phyloP scores from a whole-genome alignment of 139 green algal species.

The Monoraphidium neglectum region DNA sequence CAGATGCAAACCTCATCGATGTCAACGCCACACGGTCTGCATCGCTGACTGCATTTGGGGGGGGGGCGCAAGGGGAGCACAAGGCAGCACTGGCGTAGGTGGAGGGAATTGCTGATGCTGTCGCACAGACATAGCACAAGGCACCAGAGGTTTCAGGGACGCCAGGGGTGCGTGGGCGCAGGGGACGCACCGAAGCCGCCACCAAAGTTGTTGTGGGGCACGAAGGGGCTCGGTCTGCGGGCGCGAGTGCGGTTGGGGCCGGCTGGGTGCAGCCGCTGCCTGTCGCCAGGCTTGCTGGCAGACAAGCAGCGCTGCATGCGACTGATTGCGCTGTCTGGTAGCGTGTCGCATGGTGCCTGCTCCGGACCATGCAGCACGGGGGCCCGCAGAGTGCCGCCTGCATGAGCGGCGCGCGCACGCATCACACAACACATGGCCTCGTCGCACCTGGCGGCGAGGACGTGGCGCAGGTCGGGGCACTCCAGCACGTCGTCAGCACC shows the following conservation, averaged over 20 bases:
- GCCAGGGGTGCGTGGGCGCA: no score
- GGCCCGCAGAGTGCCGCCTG: no score
- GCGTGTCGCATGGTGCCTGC: no score
- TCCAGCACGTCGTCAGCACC: conserved; percentile 4
- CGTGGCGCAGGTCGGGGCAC: conserved; percentile 1
- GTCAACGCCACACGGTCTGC: conserved; percentile 79
- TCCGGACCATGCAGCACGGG: no score
- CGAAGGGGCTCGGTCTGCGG: conserved; percentile 57
- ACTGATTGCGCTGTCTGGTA: no score
- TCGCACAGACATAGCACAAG: no score
- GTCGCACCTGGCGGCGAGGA: neutral
- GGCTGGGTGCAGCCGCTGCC: neutral
- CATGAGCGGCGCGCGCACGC: no score
- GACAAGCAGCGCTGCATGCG: no score
- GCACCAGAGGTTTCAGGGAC: no score
- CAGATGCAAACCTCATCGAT: conserved; percentile 79
- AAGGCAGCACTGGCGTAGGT: no score
- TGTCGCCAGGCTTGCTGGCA: neutral
- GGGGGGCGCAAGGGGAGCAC: neutral
- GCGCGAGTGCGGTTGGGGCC: neutral
- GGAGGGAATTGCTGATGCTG: no score
- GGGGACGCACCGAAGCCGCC: conserved; percentile 77
- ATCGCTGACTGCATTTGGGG: conserved; percentile 59
- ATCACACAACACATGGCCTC: no score
- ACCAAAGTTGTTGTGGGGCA: conserved; percentile 76